Conservation (phyloP, 441 rosid genomes). For the Erodium moschatum region DNA sequence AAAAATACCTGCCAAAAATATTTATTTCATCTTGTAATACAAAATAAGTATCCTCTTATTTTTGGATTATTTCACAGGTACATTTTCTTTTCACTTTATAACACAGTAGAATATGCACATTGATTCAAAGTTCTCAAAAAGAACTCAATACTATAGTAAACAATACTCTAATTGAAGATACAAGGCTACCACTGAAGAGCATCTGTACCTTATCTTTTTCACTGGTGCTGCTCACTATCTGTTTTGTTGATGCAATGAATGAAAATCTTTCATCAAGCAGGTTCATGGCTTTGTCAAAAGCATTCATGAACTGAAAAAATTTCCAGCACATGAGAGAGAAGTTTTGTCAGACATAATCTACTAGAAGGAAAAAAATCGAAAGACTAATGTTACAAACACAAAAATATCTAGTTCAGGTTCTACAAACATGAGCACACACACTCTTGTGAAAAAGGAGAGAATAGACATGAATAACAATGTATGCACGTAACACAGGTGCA, state of each 20-base stretch:
- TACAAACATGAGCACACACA: neutral
- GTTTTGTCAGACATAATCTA: conserved; percentile 3
- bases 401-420: conserved; percentile 1
- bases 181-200: neutral
- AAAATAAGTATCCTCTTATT: neutral
- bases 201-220: conserved; percentile 61
- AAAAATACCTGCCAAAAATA: neutral
- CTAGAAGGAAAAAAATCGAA: neutral
- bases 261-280: conserved; percentile 55
- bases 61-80: neutral
- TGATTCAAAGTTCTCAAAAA: conserved; percentile 1
- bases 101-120: neutral
- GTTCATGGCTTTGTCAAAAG: conserved; percentile 67
- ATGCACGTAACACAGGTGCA: neutral
- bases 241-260: conserved; percentile 58
- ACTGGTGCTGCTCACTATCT: conserved; percentile 58
- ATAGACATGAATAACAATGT: neutral
- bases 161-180: conserved; percentile 4
- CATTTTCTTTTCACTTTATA: neutral
- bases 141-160: neutral
- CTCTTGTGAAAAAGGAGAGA: neutral
- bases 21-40: neutral
- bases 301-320: conserved; percentile 57
- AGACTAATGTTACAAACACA: neutral
- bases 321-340: conserved; percentile 16